phyloP scores from a whole-genome alignment of 2,329 filamentous ascomycete species.

The Trichoderma breve region DNA sequence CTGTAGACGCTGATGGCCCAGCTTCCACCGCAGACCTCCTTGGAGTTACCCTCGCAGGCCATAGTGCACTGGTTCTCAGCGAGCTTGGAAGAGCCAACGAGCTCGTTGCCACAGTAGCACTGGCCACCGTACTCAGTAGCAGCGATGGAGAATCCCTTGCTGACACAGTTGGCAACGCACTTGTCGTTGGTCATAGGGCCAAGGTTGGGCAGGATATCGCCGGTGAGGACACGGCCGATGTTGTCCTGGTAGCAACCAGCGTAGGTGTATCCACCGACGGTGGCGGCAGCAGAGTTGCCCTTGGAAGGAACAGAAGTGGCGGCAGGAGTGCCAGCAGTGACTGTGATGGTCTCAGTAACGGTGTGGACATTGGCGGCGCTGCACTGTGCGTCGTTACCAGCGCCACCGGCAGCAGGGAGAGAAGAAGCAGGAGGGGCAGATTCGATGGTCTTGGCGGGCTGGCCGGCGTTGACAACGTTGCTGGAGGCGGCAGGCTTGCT shows the following conservation, averaged over 20 bases:
- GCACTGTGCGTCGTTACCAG: conserved; percentile 20
- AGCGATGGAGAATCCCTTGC: conserved; percentile 42
- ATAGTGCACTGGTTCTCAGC: conserved; percentile 44
- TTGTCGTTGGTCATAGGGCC: conserved; percentile 44
- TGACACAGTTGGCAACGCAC: conserved; percentile 50
- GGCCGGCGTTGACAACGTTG: background rate
- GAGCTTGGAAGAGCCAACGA: conserved; percentile 38
- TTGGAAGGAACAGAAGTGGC: conserved; percentile 19
- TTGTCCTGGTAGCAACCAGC: conserved; percentile 45
- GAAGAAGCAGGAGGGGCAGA: background rate
- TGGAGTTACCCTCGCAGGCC: conserved; percentile 48
- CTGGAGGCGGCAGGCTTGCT: background rate
- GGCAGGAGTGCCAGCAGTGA: conserved; percentile 35
- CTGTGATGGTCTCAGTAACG: conserved; percentile 47
- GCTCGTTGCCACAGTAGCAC: conserved; percentile 50
- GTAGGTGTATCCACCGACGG: conserved; percentile 36
- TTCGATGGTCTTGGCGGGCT: conserved; percentile 2
- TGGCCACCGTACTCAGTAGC: conserved; percentile 52
- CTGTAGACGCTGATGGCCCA: conserved; percentile 47
- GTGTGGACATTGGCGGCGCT: conserved; percentile 35
- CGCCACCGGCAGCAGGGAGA: background rate
- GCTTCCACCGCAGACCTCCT: conserved; percentile 50
- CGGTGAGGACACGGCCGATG: conserved; percentile 38
- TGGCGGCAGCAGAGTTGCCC: conserved; percentile 23
- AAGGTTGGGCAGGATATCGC: conserved; percentile 41